These are phyloP conservation scores for Haematococcus lacustris DNA, from an alignment of 139 green algal genomes.

Conservation along the genomic window DNA sequence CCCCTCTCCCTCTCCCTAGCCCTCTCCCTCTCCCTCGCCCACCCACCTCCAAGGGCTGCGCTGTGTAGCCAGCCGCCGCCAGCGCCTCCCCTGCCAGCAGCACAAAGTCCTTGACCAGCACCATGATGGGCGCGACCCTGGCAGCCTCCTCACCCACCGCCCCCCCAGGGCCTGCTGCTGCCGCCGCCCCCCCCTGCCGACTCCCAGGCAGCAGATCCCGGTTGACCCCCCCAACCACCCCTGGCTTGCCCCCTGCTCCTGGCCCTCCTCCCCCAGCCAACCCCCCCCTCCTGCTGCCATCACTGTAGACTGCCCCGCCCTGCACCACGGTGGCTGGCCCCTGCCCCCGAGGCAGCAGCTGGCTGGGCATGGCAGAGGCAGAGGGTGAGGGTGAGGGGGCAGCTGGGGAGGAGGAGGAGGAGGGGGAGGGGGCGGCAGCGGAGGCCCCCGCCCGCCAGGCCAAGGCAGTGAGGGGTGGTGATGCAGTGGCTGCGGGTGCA, in stretches of 20 bases:
- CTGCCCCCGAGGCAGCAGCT: background rate
- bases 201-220: too few relatives aligned
- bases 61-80: conserved; percentile 9
- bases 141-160: background rate
- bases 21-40: too few relatives aligned
- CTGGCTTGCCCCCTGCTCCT: background rate
- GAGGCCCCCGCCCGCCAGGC: background rate
- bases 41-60: too few relatives aligned
- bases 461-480: too few relatives aligned
- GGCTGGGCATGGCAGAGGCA: background rate
- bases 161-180: background rate
- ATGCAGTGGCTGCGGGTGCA: too few relatives aligned
- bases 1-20: too few relatives aligned
- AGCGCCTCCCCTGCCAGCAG: conserved; percentile 65
- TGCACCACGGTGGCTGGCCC: background rate
- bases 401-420: background rate
- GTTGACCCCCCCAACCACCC: background rate
- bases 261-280: background rate
- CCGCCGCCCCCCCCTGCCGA: too few relatives aligned
- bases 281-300: background rate
- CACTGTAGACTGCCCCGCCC: too few relatives aligned
- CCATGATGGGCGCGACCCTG: conserved; percentile 20
- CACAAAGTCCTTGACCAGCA: conserved; percentile 57
- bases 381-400: background rate
- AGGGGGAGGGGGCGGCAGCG: background rate